phyloP scores from a whole-genome alignment of 768 basidiomycete genomes.

The Hypsizygus marmoreus region DNA sequence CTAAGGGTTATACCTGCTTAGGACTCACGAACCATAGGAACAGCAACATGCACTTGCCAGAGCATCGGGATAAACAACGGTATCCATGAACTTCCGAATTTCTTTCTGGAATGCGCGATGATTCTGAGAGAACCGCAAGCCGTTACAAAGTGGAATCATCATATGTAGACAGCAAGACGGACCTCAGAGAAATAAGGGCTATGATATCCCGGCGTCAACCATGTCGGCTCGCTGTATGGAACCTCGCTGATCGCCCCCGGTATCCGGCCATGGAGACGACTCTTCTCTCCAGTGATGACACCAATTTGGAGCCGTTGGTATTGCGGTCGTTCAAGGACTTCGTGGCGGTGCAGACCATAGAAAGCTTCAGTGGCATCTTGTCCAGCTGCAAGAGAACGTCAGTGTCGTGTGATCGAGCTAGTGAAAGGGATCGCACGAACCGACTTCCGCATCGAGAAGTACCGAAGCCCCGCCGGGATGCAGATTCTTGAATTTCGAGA shows the following conservation, averaged over 20 bases:
- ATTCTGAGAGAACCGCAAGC: constrained; percentile 44
- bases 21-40: no score
- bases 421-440: constrained; percentile 35
- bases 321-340: constrained; percentile 69
- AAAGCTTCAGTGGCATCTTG: constrained; percentile 81
- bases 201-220: constrained; percentile 65
- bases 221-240: constrained; percentile 81
- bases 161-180: constrained; percentile 19
- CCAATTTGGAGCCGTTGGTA: constrained; percentile 68
- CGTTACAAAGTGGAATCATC: no score
- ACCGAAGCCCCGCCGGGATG: constrained; percentile 85
- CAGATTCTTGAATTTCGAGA: constrained; percentile 73
- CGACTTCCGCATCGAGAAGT: constrained; percentile 71
- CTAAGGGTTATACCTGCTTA: no score
- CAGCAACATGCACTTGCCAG: constrained; percentile 18
- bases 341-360: constrained; percentile 72
- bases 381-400: constrained; percentile 47
- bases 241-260: constrained; percentile 63
- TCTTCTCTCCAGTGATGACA: constrained; percentile 57
- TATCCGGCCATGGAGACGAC: constrained; percentile 44
- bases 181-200: constrained; percentile 79
- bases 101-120: constrained; percentile 58
- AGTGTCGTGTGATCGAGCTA: not conserved
- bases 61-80: constrained; percentile 54
- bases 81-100: constrained; percentile 68